Evolutionary conservation across 2,329 filamentous ascomycete genomes (phyloP).

Genomic region (Apiospora arundinis): DNA sequence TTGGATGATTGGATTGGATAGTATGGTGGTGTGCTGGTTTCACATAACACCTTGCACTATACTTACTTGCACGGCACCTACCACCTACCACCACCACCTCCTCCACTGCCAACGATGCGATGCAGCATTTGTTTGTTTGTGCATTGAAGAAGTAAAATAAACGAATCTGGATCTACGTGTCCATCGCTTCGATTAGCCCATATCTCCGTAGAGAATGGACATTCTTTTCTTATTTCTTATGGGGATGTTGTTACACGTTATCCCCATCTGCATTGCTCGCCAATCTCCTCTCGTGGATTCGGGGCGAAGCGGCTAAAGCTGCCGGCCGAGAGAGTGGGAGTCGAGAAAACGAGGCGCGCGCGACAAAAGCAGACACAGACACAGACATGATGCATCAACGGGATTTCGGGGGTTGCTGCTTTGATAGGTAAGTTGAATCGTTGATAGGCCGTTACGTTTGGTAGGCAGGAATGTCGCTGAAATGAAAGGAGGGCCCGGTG

Average conservation of each 20-base stretch:
- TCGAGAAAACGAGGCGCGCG: too few relatives aligned
- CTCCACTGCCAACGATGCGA: neutral
- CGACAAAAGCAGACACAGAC: too few relatives aligned
- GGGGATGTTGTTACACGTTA: neutral
- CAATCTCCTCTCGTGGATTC: neutral
- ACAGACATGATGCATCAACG: neutral
- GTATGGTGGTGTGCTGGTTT: constrained; percentile 15
- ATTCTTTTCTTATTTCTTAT: neutral
- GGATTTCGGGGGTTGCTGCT: neutral
- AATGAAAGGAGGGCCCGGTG: neutral
- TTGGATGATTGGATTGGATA: neutral
- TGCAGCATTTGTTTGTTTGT: neutral
- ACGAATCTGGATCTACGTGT: neutral
- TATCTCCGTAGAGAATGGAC: neutral
- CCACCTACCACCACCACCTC: neutral
- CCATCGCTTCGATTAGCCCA: neutral
- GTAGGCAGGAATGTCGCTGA: neutral
- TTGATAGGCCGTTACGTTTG: neutral
- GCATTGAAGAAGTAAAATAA: neutral
- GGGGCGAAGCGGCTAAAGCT: too few relatives aligned
- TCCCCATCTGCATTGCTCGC: neutral
- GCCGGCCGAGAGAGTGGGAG: too few relatives aligned
- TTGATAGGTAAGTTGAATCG: too few relatives aligned
- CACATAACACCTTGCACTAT: neutral
- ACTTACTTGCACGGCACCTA: too few relatives aligned